phyloP scores from a whole-genome alignment of 108 stramenopile species.

The Fragilariopsis cylindrus region DNA sequence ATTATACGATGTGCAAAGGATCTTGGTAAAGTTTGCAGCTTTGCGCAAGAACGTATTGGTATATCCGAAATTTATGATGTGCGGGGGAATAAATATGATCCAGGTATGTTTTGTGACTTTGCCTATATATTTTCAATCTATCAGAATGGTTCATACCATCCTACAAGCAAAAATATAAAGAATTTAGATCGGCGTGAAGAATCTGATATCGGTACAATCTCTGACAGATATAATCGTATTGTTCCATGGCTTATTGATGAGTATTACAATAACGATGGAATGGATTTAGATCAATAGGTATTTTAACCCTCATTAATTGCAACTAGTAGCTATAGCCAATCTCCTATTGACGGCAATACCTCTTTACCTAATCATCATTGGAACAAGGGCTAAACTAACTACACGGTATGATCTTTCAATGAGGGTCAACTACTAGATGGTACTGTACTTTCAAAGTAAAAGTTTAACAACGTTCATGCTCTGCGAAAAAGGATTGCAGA shows the following conservation, averaged over 20 bases:
- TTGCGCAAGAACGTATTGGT: background rate
- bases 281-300: too few relatives aligned
- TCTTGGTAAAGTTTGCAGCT: constrained; percentile 3
- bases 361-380: too few relatives aligned
- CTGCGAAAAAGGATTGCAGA: too few relatives aligned
- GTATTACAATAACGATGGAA: background rate
- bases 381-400: too few relatives aligned
- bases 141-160: constrained; percentile 8
- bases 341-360: too few relatives aligned
- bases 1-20: constrained; percentile 3
- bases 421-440: too few relatives aligned
- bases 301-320: too few relatives aligned
- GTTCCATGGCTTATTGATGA: background rate
- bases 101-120: background rate
- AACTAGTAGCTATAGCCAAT: too few relatives aligned
- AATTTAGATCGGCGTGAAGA: background rate
- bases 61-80: too few relatives aligned
- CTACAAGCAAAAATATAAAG: background rate
- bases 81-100: background rate
- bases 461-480: too few relatives aligned
- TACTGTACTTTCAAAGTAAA: too few relatives aligned
- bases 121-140: background rate
- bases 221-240: background rate
- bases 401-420: too few relatives aligned
- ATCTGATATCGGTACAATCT: background rate